These are phyloP conservation scores for Astragalus membranaceus DNA, from an alignment of 306 rosid species.

Conservation along the genomic window DNA sequence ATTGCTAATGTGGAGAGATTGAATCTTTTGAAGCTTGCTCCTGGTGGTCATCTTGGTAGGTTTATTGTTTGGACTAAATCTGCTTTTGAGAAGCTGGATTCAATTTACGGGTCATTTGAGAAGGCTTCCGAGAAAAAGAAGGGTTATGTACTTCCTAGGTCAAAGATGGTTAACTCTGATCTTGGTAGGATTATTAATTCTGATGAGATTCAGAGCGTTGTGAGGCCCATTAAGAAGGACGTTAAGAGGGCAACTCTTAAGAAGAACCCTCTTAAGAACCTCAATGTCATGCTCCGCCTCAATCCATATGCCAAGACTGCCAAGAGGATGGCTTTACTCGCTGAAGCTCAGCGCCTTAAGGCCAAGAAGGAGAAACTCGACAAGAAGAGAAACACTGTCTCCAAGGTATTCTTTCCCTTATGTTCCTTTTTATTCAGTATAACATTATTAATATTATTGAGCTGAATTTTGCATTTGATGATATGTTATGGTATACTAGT, in stretches of 20 bases:
- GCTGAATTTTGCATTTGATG: no score
- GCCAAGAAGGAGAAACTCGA: slow-evolving; percentile 4
- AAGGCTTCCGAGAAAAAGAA: neutral
- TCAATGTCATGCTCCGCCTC: neutral
- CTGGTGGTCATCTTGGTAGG: neutral
- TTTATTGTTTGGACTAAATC: slow-evolving; percentile 1
- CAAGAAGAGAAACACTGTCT: neutral
- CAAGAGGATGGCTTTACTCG: neutral
- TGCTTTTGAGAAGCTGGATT: neutral
- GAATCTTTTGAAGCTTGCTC: neutral
- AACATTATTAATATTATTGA: no score
- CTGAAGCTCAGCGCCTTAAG: neutral
- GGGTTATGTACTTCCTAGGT: neutral
- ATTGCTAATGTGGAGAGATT: neutral
- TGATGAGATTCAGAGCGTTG: neutral
- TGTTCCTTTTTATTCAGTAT: no score
- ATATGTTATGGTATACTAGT: no score
- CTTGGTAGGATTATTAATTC: neutral
- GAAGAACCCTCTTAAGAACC: slow-evolving; percentile 8
- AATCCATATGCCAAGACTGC: slow-evolving; percentile 4
- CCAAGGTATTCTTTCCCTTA: neutral
- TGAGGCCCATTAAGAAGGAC: neutral
- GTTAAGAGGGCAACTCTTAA: neutral
- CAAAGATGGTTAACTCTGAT: neutral
- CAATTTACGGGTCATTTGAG: neutral